Conservation (phyloP, 2,329 filamentous ascomycete genomes). For the Zasmidium cellare region DNA sequence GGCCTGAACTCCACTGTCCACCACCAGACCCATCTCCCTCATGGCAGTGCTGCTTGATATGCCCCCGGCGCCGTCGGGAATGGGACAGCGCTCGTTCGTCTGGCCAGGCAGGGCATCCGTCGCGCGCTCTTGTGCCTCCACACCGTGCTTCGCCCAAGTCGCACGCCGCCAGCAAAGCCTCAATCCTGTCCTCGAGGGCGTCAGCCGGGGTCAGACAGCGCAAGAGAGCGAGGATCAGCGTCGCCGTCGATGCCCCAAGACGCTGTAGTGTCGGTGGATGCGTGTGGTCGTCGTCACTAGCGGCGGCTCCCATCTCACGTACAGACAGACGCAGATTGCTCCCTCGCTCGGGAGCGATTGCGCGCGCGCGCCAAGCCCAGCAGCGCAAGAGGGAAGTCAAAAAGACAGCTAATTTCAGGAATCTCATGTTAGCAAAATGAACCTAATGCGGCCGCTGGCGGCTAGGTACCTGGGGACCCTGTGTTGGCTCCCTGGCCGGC, state of each 20-base stretch:
- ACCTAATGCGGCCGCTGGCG: background rate
- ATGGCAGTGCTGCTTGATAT: conserved; percentile 10
- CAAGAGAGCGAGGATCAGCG: background rate
- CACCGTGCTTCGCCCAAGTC: background rate
- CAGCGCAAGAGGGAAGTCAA: background rate
- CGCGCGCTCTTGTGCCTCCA: conserved; percentile 1
- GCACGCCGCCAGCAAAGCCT: conserved; percentile 10
- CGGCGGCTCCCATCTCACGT: conserved; percentile 1
- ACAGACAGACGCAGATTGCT: background rate
- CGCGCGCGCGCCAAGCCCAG: background rate
- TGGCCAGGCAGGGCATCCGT: background rate
- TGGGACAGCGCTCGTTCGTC: background rate
- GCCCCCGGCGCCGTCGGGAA: conserved; percentile 1
- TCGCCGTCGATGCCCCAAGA: background rate
- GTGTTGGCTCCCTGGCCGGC: background rate
- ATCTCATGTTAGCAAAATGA: background rate
- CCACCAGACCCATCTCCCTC: background rate
- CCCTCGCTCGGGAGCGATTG: background rate
- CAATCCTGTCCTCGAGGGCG: background rate
- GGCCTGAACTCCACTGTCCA: background rate
- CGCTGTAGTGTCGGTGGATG: background rate
- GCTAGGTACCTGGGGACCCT: background rate
- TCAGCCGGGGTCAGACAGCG: background rate
- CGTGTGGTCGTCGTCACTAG: background rate
- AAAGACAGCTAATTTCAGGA: conserved; percentile 12